phyloP scores from a whole-genome alignment of 257 asterid genomes.

The Striga asiatica region DNA sequence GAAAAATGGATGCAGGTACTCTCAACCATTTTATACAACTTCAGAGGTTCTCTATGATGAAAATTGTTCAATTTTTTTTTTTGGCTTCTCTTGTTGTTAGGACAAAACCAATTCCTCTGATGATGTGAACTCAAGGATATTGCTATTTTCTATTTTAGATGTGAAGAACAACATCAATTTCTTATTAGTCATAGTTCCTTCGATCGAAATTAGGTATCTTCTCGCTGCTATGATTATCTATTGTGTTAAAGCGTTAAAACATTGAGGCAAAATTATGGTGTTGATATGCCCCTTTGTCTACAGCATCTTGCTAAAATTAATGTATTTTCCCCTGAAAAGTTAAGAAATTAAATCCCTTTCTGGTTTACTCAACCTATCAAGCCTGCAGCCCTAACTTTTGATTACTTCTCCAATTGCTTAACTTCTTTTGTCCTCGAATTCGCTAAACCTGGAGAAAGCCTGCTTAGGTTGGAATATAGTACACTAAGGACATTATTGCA shows the following conservation, averaged over 20 bases:
- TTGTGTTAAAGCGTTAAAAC: not conserved
- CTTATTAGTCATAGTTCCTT: not conserved
- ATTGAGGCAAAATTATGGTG: not conserved
- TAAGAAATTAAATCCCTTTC: not conserved
- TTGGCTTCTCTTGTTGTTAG: not conserved
- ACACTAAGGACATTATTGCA: too few species aligned
- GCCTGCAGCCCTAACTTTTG: not conserved
- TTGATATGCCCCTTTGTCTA: not conserved
- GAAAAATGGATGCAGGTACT: conserved; percentile 88
- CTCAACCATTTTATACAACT: not conserved
- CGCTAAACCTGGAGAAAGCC: too few species aligned
- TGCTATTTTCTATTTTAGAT: conserved; percentile 11
- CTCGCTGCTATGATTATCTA: not conserved
- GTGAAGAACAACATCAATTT: conserved; percentile 15
- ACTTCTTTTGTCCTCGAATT: too few species aligned
- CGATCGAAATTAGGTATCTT: not conserved
- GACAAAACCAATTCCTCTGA: not conserved
- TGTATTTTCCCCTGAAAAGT: not conserved
- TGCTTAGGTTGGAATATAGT: too few species aligned
- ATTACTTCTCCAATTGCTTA: not conserved
- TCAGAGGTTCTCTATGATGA: not conserved
- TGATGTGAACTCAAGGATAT: not conserved
- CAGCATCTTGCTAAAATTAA: not conserved
- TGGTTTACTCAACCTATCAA: too few species aligned
- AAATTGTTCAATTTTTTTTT: not conserved